Base-by-base conservation (phyloP, 2,329 filamentous ascomycete genomes). In the Pseudogymnoascus destructans region DNA sequence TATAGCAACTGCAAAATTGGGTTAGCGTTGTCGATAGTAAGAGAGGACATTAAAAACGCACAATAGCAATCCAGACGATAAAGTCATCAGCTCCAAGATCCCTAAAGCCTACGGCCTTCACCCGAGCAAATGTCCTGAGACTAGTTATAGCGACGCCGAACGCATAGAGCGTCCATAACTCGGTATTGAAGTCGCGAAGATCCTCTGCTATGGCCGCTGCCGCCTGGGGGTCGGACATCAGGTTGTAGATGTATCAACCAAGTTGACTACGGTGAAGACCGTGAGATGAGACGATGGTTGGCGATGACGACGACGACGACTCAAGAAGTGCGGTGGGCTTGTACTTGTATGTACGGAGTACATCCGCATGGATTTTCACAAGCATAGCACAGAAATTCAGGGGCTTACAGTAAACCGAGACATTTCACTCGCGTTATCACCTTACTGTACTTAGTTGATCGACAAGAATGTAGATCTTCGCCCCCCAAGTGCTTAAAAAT, bases 71-170 rank as follows among this genome's bases (percentile, higher is more conserved):
- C 46, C 77, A 68, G 69, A 82, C 80, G 27, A 85, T 65, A 63
- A 79, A 82, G 61, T 85, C 82, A 66, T 84, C 81, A 1, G 74
- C 71, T 62, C 75, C 73, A 58, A 84, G 74, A n/a, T 73, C 72
- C 58, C 68, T 70, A 35, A 75, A 69, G 11, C 81, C 80, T 1
- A 76, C 74, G 9, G 71, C 68, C 30, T 66, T 71, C 63, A 77
- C 70, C 52, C 81, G 72, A 8, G 78, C 73, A 57, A 73, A 75
- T 1, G 75, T 74, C 30, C 81, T 74, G 9, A 84, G 64, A 6
- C 66, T 65, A 10, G 81, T 81, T 49, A 80, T 64, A 30, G 73
- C 57, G 15, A 79, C 66, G 5, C 75, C 79, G 21, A 82, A 63
- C 0, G 68, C 75, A 15, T 81, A 69, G 4, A 82, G 72, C 5